Base-by-base conservation (phyloP, 257 asterid species). In the Capsicum rhomboideum region DNA sequence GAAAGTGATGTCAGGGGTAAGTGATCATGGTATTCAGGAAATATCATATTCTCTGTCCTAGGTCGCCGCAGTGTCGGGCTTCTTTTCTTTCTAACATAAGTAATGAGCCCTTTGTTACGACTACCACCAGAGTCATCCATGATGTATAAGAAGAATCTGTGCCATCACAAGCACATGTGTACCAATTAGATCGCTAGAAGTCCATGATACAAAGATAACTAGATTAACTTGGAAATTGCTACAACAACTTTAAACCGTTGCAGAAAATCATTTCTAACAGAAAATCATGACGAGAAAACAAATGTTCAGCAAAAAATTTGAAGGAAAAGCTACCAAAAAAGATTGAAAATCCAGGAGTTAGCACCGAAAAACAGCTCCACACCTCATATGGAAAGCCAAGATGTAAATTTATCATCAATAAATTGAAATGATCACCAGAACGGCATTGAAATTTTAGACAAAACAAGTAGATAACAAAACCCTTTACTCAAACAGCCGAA, bases 41-140 rank as follows among this genome's bases (percentile, higher is more conserved):
- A 87, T 44, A 88, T 42, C 86, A 87, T 91, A 7, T 89, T 89
- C 69, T 90, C 94, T 3, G 93, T 91, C 88, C 92, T 95, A 78
- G 92, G 98, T 29, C 94, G 90, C 53, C 97, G 92, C 72, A 88
- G 90, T 10, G 90, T 88, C 81, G 89, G 95, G 85, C 93, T 97
- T 88, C 99, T 93, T 92, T 75, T 93, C 90, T 87, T 97, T 85
- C 90, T 93, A 26, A 86, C 69, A 63, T 91, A 53, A 84, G 78
- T 83, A 55, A 86, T 92, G 82, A 68, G 78, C 82, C 90, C 86
- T 58, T 93, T 94, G 81, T 84, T 55, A 46, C 68, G 91, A 84
- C 91, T 86, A 80, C 84, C 91, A 84, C 84, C 87, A 80, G 86
- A 68, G 68, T 90, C 97, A 84, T 91, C 95, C 99, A 96, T 96